A percentile compares a stretch with the other conserved stretches of the same genome.
phyloP scores from a whole-genome alignment of 2,329 filamentous ascomycete species.

The Trichophyton rubrum region DNA sequence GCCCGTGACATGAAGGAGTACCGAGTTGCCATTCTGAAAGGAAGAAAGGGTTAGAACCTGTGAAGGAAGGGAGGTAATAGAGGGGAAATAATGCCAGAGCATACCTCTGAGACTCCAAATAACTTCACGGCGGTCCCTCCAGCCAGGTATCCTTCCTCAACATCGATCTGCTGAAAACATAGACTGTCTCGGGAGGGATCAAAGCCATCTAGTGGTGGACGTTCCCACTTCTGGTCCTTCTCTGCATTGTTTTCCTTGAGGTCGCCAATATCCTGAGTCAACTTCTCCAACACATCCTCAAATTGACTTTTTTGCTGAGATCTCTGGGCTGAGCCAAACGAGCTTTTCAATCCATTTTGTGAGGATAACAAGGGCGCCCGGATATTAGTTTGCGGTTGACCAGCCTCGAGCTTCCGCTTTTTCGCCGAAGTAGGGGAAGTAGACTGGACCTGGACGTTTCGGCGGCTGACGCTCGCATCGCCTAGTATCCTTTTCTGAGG shows the following conservation, averaged over 20 bases:
- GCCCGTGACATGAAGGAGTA: constrained; percentile 85
- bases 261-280: constrained; percentile 82
- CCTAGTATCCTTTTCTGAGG: constrained; percentile 63
- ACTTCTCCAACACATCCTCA: constrained; percentile 83
- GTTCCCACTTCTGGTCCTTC: constrained; percentile 84
- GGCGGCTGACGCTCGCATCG: constrained; percentile 52
- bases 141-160: constrained; percentile 72
- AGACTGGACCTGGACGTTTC: constrained; percentile 40
- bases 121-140: constrained; percentile 71
- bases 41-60: constrained; percentile 4
- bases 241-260: constrained; percentile 80
- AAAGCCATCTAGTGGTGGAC: constrained; percentile 50
- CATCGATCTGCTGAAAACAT: constrained; percentile 92
- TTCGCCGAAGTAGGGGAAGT: constrained; percentile 50
- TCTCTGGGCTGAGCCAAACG: constrained; percentile 30
- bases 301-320: constrained; percentile 75
- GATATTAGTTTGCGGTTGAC: constrained; percentile 40
- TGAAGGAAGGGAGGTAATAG: neutral
- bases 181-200: constrained; percentile 55
- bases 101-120: constrained; percentile 77
- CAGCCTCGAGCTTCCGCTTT: constrained; percentile 66
- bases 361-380: constrained; percentile 51
- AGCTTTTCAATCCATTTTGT: neutral
- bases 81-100: constrained; percentile 5
- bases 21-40: constrained; percentile 61